Evolutionary conservation across 164 flowering plant species (phyloP).

Genomic region (Malania oleifera): DNA sequence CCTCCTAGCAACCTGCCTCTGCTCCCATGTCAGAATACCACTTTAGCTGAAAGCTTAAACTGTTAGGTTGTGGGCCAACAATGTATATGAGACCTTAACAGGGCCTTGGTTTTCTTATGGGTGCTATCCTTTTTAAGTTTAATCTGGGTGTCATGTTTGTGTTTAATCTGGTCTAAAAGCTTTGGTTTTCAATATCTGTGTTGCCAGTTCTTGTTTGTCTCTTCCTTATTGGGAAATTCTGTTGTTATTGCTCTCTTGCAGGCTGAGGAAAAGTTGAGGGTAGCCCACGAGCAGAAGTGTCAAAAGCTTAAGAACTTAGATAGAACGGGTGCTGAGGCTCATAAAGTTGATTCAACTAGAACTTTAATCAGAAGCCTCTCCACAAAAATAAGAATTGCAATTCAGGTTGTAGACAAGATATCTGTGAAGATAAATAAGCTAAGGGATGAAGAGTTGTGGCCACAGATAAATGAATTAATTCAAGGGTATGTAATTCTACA

Average conservation of each 20-base stretch:
- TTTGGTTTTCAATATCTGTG: too few relatives aligned
- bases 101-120: too few relatives aligned
- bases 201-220: neutral
- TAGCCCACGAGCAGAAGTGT: conserved; percentile 63
- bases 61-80: too few relatives aligned
- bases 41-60: too few relatives aligned
- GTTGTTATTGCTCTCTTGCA: conserved; percentile 15
- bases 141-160: too few relatives aligned
- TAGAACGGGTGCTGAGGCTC: conserved; percentile 80
- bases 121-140: too few relatives aligned
- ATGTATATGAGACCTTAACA: too few relatives aligned
- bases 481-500: conserved; percentile 57
- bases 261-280: conserved; percentile 95
- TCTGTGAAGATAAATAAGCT: conserved; percentile 70
- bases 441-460: conserved; percentile 98
- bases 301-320: conserved; percentile 58
- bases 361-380: conserved; percentile 56
- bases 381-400: conserved; percentile 79
- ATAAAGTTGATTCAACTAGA: conserved; percentile 64
- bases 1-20: too few relatives aligned
- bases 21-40: too few relatives aligned
- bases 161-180: too few relatives aligned
- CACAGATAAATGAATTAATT: conserved; percentile 66
- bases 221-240: neutral
- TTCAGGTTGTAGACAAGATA: conserved; percentile 85